Evolutionary conservation across 2,329 filamentous ascomycete genomes (phyloP), one percentile per base, ranked within the genome.

Genomic region (Scopulariopsis brevicaulis): DNA sequence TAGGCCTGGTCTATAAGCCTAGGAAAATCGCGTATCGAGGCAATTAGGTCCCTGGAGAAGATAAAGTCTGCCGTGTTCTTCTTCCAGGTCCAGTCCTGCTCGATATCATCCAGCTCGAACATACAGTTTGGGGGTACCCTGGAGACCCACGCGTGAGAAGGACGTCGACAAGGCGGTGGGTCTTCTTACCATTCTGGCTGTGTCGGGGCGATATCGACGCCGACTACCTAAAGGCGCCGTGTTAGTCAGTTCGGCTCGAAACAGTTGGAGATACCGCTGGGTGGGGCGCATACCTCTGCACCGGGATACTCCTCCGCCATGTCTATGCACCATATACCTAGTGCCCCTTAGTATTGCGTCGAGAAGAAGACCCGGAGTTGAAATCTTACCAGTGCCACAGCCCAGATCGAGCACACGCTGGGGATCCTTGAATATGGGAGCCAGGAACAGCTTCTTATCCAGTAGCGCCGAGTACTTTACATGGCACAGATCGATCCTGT

Each of bases 91-190:
- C 72, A 75, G 15, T 71, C 66, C 34, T 67, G 74, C 64, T 82
- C 78, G 43, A 80, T 77, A 64, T 86, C 82, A 66, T 86, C 83
- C 53, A 86, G 76, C 60, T 84, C 74, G 61, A 86, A 86, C 62
- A 79, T 76, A 58, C 84, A 80, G 63, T 86, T 86, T 50, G 76
- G 73, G 1, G 82, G 81, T 2, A 83, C 76, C 61, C 60, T 79
- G 22, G 68, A 70, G 0, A 79, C 79, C 61, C 14, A 81, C 79
- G 1, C 79, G 78, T 4, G 78, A 81, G 37, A 34, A 52, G 10
- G 35, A 67, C 60, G 4, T 68, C 5, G 43, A 37, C 1, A 15
- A 32, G 6, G 2, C 22, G n/a, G 20, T 18, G 7, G 52, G 54
- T n/a, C 20, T 8, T 48, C 59, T 18, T 54, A 62, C 63, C 63